Evolutionary conservation across 2,329 filamentous ascomycete genomes (phyloP).

Genomic region (Penicillium sp.): DNA sequence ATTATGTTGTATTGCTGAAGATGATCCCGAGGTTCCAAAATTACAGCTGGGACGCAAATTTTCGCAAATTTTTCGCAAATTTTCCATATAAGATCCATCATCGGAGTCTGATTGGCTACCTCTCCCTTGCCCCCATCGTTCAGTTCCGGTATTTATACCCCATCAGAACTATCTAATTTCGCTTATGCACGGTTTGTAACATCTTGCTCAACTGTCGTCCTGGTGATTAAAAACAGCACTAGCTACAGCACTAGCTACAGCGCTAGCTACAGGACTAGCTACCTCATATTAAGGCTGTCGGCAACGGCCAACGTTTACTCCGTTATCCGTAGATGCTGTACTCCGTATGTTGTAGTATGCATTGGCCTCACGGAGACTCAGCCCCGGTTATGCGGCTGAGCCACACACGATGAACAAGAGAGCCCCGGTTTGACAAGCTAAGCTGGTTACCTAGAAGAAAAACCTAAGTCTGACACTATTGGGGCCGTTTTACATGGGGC

Average conservation of each 20-base stretch:
- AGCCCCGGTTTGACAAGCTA: neutral
- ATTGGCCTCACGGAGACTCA: neutral
- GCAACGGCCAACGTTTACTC: neutral
- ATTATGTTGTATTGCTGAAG: neutral
- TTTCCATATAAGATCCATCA: conserved; percentile 22
- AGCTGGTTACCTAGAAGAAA: neutral
- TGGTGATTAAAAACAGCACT: conserved; percentile 2
- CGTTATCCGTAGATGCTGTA: neutral
- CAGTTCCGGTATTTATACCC: conserved; percentile 15
- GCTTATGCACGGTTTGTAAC: conserved; percentile 20
- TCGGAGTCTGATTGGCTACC: conserved; percentile 20
- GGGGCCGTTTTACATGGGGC: conserved; percentile 1
- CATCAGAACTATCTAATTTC: conserved; percentile 34
- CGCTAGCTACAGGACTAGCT: no score
- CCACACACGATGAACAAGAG: neutral
- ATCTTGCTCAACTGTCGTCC: conserved; percentile 12
- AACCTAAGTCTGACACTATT: neutral
- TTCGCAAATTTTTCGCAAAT: conserved; percentile 5
- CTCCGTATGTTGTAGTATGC: neutral
- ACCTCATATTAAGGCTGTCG: neutral
- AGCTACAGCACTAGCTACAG: neutral
- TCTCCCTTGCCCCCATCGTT: conserved; percentile 14
- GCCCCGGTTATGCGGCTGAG: neutral
- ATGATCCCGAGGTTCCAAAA: neutral
- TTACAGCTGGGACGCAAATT: conserved; percentile 3